A percentile compares a stretch with the other conserved stretches of the same genome.
Conservation (phyloP, 1,284 basidiomycete species). For the Anthracocystis setariae region DNA sequence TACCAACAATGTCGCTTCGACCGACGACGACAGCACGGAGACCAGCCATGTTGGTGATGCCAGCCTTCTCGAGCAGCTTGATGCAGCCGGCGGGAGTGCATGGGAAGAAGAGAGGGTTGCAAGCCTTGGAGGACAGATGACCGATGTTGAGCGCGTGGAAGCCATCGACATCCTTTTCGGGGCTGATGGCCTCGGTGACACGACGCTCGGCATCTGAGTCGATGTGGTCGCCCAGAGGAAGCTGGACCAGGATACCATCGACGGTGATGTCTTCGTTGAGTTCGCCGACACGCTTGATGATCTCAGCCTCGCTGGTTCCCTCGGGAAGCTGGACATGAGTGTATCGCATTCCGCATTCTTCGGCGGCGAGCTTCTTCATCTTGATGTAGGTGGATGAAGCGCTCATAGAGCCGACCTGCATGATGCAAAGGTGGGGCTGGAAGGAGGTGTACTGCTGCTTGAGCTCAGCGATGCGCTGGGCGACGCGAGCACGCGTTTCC, state of each 20-base stretch:
- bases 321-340: conserved; percentile 79
- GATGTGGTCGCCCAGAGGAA: conserved; percentile 91
- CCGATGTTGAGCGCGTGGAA: conserved; percentile 99
- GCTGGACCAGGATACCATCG: conserved; percentile 93
- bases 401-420: conserved; percentile 90
- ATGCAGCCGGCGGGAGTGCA: conserved; percentile 96
- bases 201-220: conserved; percentile 84
- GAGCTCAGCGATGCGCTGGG: conserved; percentile 51
- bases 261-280: conserved; percentile 86
- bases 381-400: conserved; percentile 94
- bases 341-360: conserved; percentile 91
- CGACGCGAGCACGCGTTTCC: conserved; percentile 71
- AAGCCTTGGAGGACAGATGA: conserved; percentile 88
- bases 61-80: conserved; percentile 85
- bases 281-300: conserved; percentile 80
- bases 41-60: conserved; percentile 71
- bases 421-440: conserved; percentile 86
- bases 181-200: conserved; percentile 92
- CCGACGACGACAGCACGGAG: conserved; percentile 91
- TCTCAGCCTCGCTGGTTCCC: conserved; percentile 78
- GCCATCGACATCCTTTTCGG: conserved; percentile 97
- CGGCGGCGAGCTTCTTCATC: conserved; percentile 96
- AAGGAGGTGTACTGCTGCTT: conserved; percentile 78
- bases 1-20: conserved; percentile 97
- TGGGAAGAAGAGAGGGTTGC: conserved; percentile 88